Percentiles rank a stretch among this genome's conserved stretches.
phyloP scores from a whole-genome alignment of 257 asterid genomes.

The Penstemon newberryi region DNA sequence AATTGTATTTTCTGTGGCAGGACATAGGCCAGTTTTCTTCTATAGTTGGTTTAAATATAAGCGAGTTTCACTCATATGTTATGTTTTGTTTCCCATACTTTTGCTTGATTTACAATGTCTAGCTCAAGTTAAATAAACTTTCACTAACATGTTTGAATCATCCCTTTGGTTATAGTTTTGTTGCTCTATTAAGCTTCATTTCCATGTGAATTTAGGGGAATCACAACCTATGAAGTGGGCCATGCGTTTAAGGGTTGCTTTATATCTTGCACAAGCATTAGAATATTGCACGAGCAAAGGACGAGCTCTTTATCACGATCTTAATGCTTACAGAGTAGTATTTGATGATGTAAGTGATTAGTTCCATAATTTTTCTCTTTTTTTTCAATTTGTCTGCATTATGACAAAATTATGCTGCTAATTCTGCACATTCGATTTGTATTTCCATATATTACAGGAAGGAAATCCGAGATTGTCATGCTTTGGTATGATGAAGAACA shows the following conservation, averaged over 20 bases:
- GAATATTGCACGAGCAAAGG: conserved; percentile 90
- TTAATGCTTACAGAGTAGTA: conserved; percentile 87
- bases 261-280: conserved; percentile 83
- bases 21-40: not conserved
- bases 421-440: conserved; percentile 13
- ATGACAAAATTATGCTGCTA: conserved; percentile 18
- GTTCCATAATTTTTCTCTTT: not conserved
- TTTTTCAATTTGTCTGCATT: not conserved
- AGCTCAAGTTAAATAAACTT: not conserved
- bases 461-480: conserved; percentile 58
- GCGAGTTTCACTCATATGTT: too few relatives aligned
- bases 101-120: not conserved
- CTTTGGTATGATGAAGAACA: conserved; percentile 64
- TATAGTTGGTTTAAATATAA: not conserved
- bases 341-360: conserved; percentile 77
- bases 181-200: conserved; percentile 14
- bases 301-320: conserved; percentile 95
- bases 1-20: not conserved
- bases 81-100: not conserved
- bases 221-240: conserved; percentile 98
- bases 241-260: conserved; percentile 93
- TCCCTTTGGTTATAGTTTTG: conserved; percentile 3
- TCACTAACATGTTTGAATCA: not conserved
- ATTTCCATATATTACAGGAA: conserved; percentile 39
- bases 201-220: conserved; percentile 69